These are phyloP conservation scores for Globisporangium acanthophoron DNA, from an alignment of 352 stramenopile species.

Conservation along the genomic window DNA sequence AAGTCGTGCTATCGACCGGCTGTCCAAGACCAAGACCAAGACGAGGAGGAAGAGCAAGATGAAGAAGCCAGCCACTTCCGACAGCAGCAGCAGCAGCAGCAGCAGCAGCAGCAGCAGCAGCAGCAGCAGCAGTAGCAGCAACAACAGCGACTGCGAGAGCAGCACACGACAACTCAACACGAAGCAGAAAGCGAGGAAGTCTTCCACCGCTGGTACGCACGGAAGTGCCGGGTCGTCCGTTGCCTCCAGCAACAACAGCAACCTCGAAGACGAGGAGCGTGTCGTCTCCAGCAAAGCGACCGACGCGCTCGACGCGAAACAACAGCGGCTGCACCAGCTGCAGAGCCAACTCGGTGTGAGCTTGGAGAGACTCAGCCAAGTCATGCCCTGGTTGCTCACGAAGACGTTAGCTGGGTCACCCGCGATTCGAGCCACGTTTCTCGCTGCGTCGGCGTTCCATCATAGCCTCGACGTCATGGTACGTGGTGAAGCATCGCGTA, in stretches of 20 bases:
- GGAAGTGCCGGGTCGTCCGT: conserved; percentile 1
- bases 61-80: neutral
- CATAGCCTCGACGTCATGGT: conserved; percentile 33
- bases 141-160: neutral
- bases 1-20: neutral
- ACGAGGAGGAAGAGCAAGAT: conserved; percentile 2
- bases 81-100: neutral
- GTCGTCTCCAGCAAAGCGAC: neutral
- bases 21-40: neutral
- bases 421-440: conserved; percentile 30
- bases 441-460: conserved; percentile 33
- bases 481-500: neutral
- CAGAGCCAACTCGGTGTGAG: conserved; percentile 3
- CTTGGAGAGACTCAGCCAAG: conserved; percentile 15
- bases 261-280: neutral
- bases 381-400: conserved; percentile 16
- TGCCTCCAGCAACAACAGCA: neutral
- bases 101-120: neutral
- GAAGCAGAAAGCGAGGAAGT: neutral
- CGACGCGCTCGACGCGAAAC: neutral
- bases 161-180: neutral
- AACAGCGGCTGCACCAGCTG: conserved; percentile 3
- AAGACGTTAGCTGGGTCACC: conserved; percentile 4
- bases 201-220: neutral
- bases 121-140: conserved; percentile 1